Evolutionary conservation across 2,329 filamentous ascomycete species (phyloP).

Genomic region (Parafenestella ontariensis): DNA sequence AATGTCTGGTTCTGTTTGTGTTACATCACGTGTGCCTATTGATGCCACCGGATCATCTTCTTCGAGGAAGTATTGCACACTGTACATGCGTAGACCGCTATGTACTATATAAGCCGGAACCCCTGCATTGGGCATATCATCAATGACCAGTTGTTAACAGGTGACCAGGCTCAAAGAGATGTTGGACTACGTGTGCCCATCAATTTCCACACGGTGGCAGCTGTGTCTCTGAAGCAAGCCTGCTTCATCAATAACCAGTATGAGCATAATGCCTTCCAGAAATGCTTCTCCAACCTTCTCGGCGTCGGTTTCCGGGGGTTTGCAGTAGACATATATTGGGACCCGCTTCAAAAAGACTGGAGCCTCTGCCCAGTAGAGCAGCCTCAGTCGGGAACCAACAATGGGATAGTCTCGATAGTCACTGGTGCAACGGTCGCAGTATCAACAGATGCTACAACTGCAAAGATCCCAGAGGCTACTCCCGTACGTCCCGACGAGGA

Average conservation of each 20-base stretch:
- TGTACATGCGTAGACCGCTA: not conserved
- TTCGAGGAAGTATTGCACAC: not conserved
- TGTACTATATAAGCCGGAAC: not conserved
- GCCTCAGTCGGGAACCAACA: slow-evolving; percentile 37
- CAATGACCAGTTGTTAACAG: slow-evolving; percentile 13
- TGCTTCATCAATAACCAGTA: slow-evolving; percentile 66
- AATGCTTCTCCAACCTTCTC: slow-evolving; percentile 69
- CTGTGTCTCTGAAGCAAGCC: slow-evolving; percentile 63
- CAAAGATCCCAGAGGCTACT: slow-evolving; percentile 24
- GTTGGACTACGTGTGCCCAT: slow-evolving; percentile 65
- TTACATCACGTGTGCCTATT: not conserved
- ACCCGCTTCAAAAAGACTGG: slow-evolving; percentile 61
- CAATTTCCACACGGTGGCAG: slow-evolving; percentile 66
- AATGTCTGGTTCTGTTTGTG: not conserved
- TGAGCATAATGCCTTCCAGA: slow-evolving; percentile 57
- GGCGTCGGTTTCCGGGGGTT: slow-evolving; percentile 65
- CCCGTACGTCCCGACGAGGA: slow-evolving; percentile 3
- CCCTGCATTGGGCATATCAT: not conserved
- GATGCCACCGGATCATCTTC: not conserved
- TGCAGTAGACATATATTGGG: slow-evolving; percentile 70
- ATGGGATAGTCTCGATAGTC: slow-evolving; percentile 10
- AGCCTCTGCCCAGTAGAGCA: slow-evolving; percentile 67
- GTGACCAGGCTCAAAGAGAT: slow-evolving; percentile 66
- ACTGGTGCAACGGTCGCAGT: slow-evolving; percentile 18
- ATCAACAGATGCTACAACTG: slow-evolving; percentile 24